These are phyloP conservation scores for Streptanthus diversifolius DNA, from an alignment of 345 rosid species.

Conservation along the genomic window DNA sequence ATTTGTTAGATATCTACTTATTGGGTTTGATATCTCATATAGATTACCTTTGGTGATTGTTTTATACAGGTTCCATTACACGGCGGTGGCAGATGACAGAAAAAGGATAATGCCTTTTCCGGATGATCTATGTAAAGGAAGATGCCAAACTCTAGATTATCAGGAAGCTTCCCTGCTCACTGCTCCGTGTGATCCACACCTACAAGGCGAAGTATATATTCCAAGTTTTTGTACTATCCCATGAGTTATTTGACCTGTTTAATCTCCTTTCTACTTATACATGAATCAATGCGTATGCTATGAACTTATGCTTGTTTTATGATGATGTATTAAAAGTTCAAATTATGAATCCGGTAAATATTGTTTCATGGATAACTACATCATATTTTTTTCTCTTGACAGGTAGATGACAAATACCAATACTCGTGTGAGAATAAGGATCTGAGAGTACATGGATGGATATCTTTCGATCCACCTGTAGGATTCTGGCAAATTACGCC, in stretches of 20 bases:
- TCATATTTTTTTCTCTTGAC: conserved; percentile 18
- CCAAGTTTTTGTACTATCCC: background rate
- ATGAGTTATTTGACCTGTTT: conserved; percentile 2
- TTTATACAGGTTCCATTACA: conserved; percentile 69
- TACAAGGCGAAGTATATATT: conserved; percentile 57
- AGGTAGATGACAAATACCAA: conserved; percentile 98
- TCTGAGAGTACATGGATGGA: conserved; percentile 89
- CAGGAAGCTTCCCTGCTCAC: conserved; percentile 78
- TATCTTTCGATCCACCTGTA: conserved; percentile 67
- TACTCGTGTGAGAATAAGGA: conserved; percentile 87
- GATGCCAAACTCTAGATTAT: conserved; percentile 73
- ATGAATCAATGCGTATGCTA: background rate
- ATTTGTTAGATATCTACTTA: background rate
- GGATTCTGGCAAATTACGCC: conserved; percentile 98
- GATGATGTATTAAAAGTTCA: background rate
- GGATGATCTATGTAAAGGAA: conserved; percentile 61
- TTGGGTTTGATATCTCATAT: background rate
- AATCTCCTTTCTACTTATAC: background rate
- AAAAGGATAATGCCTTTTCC: conserved; percentile 91
- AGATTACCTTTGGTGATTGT: background rate
- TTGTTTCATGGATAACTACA: background rate
- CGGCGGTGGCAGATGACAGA: conserved; percentile 88
- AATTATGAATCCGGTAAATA: background rate
- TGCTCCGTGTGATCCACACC: conserved; percentile 63
- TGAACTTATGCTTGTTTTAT: background rate